Percentiles rank a stretch among this genome's conserved stretches.
Evolutionary conservation across 805 yeast species (phyloP).

Genomic region (Martiniozyma abietophila): DNA sequence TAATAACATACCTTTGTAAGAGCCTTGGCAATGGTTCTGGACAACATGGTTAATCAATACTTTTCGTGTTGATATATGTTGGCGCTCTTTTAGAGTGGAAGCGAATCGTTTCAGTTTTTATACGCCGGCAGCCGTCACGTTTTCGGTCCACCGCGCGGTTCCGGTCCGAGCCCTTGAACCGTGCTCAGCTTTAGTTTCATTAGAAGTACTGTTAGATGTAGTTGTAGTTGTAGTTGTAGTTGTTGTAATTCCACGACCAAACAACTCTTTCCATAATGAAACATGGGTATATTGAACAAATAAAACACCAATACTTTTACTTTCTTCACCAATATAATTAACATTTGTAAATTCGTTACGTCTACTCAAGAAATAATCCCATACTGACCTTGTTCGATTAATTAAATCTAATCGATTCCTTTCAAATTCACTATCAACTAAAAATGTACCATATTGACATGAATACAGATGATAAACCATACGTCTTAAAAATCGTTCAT

Average conservation of each 20-base stretch:
- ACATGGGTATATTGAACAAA: constrained; percentile 5
- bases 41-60: constrained; percentile 16
- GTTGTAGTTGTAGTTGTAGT: too few species aligned
- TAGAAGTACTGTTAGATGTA: too few species aligned
- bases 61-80: neutral
- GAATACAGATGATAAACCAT: constrained; percentile 82
- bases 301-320: constrained; percentile 17
- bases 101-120: neutral
- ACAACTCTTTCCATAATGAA: constrained; percentile 4
- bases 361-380: constrained; percentile 89
- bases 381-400: constrained; percentile 61
- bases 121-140: neutral
- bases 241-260: too few species aligned
- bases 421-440: constrained; percentile 68
- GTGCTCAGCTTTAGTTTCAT: too few species aligned
- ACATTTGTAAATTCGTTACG: constrained; percentile 55
- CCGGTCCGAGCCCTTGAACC: too few species aligned
- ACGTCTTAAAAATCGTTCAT: constrained; percentile 78
- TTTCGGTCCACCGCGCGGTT: too few species aligned
- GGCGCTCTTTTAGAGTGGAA: neutral
- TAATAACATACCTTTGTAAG: constrained; percentile 13
- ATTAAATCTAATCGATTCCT: constrained; percentile 33
- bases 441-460: constrained; percentile 89
- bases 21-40: constrained; percentile 17
- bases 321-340: constrained; percentile 25